Evolutionary conservation across 352 stramenopile species (phyloP).

Genomic region (Phytophthora capsici): DNA sequence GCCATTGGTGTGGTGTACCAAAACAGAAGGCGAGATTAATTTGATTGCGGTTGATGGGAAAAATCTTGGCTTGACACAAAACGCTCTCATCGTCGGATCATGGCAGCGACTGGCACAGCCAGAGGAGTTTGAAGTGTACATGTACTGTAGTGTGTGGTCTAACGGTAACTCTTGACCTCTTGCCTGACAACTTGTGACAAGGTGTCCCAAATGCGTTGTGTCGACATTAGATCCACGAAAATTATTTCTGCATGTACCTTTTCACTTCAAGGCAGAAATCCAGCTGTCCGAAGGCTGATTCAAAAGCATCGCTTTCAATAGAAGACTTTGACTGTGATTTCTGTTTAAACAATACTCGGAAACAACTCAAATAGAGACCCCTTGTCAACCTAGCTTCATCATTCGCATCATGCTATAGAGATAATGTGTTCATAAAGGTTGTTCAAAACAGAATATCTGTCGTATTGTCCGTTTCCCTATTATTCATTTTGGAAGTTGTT

Average conservation of each 20-base stretch:
- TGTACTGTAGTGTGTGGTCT: too few species aligned
- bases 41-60: not conserved
- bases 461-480: not conserved
- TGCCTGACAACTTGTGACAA: not conserved
- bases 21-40: constrained; percentile 11
- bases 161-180: not conserved
- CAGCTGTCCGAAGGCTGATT: constrained; percentile 21
- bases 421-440: not conserved
- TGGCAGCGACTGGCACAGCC: too few species aligned
- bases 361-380: too few species aligned
- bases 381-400: too few species aligned
- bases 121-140: too few species aligned
- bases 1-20: constrained; percentile 10
- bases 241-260: constrained; percentile 9
- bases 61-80: constrained; percentile 7
- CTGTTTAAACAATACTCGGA: too few species aligned
- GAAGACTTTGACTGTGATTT: not conserved
- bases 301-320: not conserved
- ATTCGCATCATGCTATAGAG: not conserved
- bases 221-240: constrained; percentile 13
- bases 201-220: not conserved
- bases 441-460: not conserved
- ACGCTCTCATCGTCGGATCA: not conserved
- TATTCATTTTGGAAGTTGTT: not conserved
- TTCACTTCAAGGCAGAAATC: constrained; percentile 5